phyloP scores from a whole-genome alignment of 1,284 basidiomycete genomes.

The Irpex sp. region DNA sequence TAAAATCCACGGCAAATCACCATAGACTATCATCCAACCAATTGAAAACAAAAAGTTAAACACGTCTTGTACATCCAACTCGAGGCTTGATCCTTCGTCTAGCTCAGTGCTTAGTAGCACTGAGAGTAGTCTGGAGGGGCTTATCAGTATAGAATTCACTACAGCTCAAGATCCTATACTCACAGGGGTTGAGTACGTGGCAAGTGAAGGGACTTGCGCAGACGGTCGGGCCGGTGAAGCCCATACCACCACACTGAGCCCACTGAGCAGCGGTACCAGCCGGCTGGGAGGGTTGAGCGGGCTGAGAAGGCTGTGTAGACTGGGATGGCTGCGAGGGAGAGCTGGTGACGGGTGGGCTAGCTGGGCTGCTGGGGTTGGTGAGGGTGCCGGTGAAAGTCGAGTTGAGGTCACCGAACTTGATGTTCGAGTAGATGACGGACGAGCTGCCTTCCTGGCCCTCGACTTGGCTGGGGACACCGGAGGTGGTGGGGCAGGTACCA shows the following conservation, averaged over 20 bases:
- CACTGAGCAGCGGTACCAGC: constrained; percentile 14
- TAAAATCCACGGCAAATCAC: too few species aligned
- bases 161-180: background rate
- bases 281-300: background rate
- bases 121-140: constrained; percentile 13
- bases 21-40: too few species aligned
- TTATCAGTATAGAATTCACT: background rate
- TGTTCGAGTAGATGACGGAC: constrained; percentile 53
- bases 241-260: constrained; percentile 16
- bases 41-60: too few species aligned
- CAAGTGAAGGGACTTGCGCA: constrained; percentile 15
- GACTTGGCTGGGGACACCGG: constrained; percentile 44
- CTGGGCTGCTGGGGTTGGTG: constrained; percentile 1
- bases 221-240: constrained; percentile 14
- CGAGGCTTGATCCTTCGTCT: background rate
- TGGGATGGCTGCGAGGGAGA: background rate
- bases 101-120: constrained; percentile 8
- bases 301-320: background rate
- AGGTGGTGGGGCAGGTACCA: constrained; percentile 47
- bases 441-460: constrained; percentile 37
- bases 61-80: background rate
- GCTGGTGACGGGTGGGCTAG: background rate
- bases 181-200: constrained; percentile 16
- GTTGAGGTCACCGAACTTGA: constrained; percentile 51
- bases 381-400: constrained; percentile 36